Evolutionary conservation across 169 alveolate species (phyloP), one percentile per base, ranked within the genome.

Genomic region (Neospora caninum): DNA sequence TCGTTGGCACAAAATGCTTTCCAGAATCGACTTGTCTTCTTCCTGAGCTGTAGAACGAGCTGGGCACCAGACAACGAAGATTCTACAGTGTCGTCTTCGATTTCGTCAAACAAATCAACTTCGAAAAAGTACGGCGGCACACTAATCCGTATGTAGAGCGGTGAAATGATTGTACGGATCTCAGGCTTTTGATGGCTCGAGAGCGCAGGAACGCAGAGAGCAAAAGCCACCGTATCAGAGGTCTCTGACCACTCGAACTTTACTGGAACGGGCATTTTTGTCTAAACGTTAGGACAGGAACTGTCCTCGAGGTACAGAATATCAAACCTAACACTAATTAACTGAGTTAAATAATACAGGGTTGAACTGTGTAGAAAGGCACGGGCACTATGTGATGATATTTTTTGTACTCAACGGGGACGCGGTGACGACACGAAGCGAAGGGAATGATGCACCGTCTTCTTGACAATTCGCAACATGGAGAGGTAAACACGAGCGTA

Each of bases 121-220:
- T 82, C 89, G 38, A 82, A 82, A 43, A 82, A 41, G 41, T 82
- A 42, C 31, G 89, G 89, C n/a, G 89, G 89, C 34, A 36, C 64
- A 67, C 89, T 82, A 27, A 82, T 27, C 27, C 64, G 54, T 29
- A 82, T 16, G 64, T 82, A 82, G 89, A 31, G 16, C 31, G 89
- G 89, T 42, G 89, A 82, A 22, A 82, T 31, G n/a, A 82, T 36
- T 43, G 20, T 82, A 25, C 64, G 54, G 36, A 31, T 38, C 6
- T 22, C 41, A 29, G 67, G 31, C n/a, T 1, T 10, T 36, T 82
- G 31, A 6, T 4, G 27, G 89, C 45, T 41, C 20, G 89, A 82
- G 13, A 42, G 36, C 89, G 41, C 13, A 20, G 89, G 89, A 39
- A 82, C 10, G 10, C 67, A 31, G n/a, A 82, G 34, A 41, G 89